Evolutionary conservation across 352 stramenopile genomes (phyloP), one percentile per base, ranked within the genome.

Genomic region (Globisporangium nodosum): DNA sequence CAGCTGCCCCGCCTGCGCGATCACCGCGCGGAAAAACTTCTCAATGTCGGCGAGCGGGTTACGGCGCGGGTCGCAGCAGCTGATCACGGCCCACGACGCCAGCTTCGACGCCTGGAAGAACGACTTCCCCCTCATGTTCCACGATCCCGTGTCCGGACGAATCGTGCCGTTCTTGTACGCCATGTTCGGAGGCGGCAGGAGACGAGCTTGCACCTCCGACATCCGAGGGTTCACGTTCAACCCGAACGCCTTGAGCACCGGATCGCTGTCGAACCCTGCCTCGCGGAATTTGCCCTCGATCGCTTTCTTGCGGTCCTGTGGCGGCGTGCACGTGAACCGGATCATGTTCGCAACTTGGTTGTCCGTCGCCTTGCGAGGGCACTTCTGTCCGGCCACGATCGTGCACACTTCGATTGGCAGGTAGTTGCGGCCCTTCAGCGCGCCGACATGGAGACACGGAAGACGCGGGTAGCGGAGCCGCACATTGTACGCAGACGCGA

Each of bases 301-400:
- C 21, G 74, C 55, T 11, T 58, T 65, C 61, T 88, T 87, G 40
- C 81, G 78, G 9, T 84, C 59, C 20, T 84, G 61, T 1, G 81
- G 81, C 3, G 63, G 63, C n/a, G 70, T 88, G 46, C 68, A 77
- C 24, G 81, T 87, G 49, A 88, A 85, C 1, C 59, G 51, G 43
- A 94, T 96, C 78, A 96, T 92, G 43, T 92, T 88, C 20, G 81
- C 75, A 11, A 90, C 87, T 33, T 96, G 82, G 24, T 73, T 84
- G 56, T 94, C 85, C 18, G 77, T 91, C 4, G 66, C 71, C 63
- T 96, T 96, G 53, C 81, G 79, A 0, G 81, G 77, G 54, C 75
- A 79, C 58, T 87, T 90, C 60, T 96, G 85, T 3, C 84, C 82
- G 0, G 57, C 71, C 53, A 88, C 66, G 20, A 90, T 85, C 51